Evolutionary conservation across 441 rosid genomes (phyloP).

Genomic region (Biscutella auriculata): DNA sequence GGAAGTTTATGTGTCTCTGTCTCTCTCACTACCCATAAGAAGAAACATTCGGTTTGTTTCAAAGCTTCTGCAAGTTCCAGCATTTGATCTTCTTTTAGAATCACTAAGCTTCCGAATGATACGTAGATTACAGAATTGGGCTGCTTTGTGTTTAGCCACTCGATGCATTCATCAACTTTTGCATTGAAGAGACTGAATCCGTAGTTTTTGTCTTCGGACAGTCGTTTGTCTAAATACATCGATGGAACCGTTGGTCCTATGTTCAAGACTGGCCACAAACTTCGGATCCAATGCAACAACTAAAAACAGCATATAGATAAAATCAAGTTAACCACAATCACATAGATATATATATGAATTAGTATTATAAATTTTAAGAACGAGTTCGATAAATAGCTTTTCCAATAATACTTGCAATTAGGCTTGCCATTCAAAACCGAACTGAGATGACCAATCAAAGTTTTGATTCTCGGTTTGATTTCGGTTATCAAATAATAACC

Average conservation of each 20-base stretch:
- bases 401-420: no score
- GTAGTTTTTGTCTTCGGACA: slow-evolving; percentile 31
- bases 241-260: slow-evolving; percentile 67
- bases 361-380: no score
- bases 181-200: slow-evolving; percentile 29
- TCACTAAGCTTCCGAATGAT: slow-evolving; percentile 44
- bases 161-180: slow-evolving; percentile 10
- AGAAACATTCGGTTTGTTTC: slow-evolving; percentile 15
- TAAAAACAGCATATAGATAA: neutral
- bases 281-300: slow-evolving; percentile 36
- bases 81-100: slow-evolving; percentile 27
- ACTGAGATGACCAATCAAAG: no score
- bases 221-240: slow-evolving; percentile 36
- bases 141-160: slow-evolving; percentile 40
- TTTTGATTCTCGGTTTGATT: no score
- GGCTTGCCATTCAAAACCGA: no score
- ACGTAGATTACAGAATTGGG: slow-evolving; percentile 41
- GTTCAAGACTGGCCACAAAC: slow-evolving; percentile 28
- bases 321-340: neutral
- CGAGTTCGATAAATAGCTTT: no score
- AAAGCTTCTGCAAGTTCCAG: slow-evolving; percentile 36
- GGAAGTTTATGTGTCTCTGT: slow-evolving; percentile 32
- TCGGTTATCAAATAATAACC: no score
- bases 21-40: slow-evolving; percentile 42
- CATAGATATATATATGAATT: no score